phyloP scores from a whole-genome alignment of 31 red algal species.

The Bonnemaisonia californica region DNA sequence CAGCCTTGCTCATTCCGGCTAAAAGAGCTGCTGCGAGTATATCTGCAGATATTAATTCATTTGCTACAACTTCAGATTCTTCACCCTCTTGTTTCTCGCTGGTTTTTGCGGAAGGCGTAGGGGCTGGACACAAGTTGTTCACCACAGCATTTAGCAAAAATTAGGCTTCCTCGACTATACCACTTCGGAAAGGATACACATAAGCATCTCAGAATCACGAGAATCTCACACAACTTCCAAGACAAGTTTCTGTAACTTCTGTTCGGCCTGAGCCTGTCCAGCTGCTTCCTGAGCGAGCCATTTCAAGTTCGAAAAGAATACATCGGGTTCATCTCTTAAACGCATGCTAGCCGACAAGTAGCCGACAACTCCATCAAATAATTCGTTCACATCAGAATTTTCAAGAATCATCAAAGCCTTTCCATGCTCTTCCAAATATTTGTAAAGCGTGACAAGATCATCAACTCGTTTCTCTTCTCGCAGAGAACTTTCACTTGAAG shows the following conservation, averaged over 20 bases:
- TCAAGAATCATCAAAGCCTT: conserved; percentile 64
- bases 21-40: conserved; percentile 51
- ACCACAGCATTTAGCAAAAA: conserved; percentile 39
- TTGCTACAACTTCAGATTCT: not conserved
- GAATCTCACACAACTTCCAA: conserved; percentile 21
- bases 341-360: conserved; percentile 62
- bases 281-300: conserved; percentile 49
- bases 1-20: conserved; percentile 52
- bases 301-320: conserved; percentile 50
- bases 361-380: conserved; percentile 47
- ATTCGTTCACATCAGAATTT: conserved; percentile 45
- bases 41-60: conserved; percentile 40
- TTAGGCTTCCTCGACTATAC: conserved; percentile 67
- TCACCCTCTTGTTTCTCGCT: not conserved
- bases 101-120: not conserved
- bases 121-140: conserved; percentile 24
- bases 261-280: conserved; percentile 37
- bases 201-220: conserved; percentile 43
- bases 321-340: conserved; percentile 38
- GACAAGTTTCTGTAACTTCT: conserved; percentile 43
- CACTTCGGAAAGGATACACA: conserved; percentile 42
- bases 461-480: conserved; percentile 67
- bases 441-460: conserved; percentile 61
- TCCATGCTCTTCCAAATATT: conserved; percentile 49
- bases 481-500: conserved; percentile 33